phyloP scores from a whole-genome alignment of 2,329 filamentous ascomycete genomes.

The Dothideomycetidae sp. region DNA sequence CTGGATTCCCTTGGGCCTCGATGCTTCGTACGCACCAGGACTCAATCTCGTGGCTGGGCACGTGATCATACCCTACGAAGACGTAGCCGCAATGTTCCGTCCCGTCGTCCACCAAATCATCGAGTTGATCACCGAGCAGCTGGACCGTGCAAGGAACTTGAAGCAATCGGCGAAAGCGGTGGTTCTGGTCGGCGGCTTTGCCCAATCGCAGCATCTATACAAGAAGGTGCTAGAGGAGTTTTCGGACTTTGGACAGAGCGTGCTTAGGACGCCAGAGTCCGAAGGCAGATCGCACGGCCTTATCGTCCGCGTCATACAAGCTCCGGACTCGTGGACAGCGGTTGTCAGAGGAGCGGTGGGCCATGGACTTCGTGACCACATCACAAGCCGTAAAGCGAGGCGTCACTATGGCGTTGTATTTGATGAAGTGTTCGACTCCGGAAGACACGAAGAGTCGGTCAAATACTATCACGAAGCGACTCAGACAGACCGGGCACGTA shows the following conservation, averaged over 20 bases:
- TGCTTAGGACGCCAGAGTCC: conserved; percentile 27
- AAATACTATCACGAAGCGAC: conserved; percentile 67
- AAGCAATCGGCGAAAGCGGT: conserved; percentile 44
- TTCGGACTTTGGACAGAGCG: conserved; percentile 34
- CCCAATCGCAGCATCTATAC: conserved; percentile 58
- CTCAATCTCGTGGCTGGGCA: conserved; percentile 64
- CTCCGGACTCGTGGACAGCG: conserved; percentile 61
- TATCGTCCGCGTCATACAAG: conserved; percentile 59
- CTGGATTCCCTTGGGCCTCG: conserved; percentile 65
- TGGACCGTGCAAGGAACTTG: conserved; percentile 26
- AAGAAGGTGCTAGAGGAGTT: conserved; percentile 57
- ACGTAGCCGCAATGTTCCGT: conserved; percentile 44
- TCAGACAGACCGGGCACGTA: conserved; percentile 72
- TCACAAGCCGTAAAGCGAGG: conserved; percentile 7
- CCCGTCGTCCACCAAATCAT: conserved; percentile 48
- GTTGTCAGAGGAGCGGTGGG: conserved; percentile 65
- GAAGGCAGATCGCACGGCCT: conserved; percentile 16
- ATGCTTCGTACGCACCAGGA: conserved; percentile 60
- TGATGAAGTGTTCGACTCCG: conserved; percentile 45
- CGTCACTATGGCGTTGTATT: conserved; percentile 7
- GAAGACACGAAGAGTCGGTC: conserved; percentile 57
- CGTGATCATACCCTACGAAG: conserved; percentile 55
- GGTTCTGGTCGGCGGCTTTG: conserved; percentile 68
- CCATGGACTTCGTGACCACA: conserved; percentile 44
- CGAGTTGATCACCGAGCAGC: conserved; percentile 30